Base-by-base conservation (phyloP, 345 rosid genomes). In the Noccaea caerulescens region DNA sequence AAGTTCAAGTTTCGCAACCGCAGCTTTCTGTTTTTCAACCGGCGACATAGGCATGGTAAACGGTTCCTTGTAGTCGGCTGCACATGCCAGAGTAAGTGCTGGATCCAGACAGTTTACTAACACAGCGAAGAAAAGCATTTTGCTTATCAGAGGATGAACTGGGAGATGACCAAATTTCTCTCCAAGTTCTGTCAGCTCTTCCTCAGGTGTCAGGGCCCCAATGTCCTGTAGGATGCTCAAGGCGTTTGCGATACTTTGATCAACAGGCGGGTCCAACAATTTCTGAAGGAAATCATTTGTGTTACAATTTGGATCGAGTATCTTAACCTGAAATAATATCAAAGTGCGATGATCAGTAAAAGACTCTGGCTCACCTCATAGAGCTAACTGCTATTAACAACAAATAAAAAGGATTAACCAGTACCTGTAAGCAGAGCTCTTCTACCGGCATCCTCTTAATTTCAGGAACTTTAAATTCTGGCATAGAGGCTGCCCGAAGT, bases 21-120 rank as follows among this genome's bases (percentile, higher is more conserved):
- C 77, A 65, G 93, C 96, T 82, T 72, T 91, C 80, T 85, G 83
- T 82, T 82, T 94, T 68, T 87, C 93, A 77, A 55, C 54, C 43
- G 88, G 93, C 38, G 82, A 75, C 86, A 94, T 77, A 43, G 99
- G 97, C 67, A 89, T 81, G 36, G 88, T 87, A 55, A 91, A 91
- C 2, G 99, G 99, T 49, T 88, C 95, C 77, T 82, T 88, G 73
- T 80, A 88, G 80, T 94, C 97, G 5, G 90, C 84, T 60, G 98
- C 98, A 84, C 98, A 94, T 10, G 97, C 99, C 68, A 94, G 63
- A 39, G 99, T 94, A 79, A 94, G 80, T 49, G 99, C 97, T 54
- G 98, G 99, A 79, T 91, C 96, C 46, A 94, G 96, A 76, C 96
- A 91, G 80, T 89, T 86, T 82, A 94, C 85, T 79, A 94, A 70